A percentile compares a stretch with the other conserved stretches of the same genome.
Evolutionary conservation across 2,329 filamentous ascomycete species (phyloP).

Genomic region (Pestalotiopsis sp.): DNA sequence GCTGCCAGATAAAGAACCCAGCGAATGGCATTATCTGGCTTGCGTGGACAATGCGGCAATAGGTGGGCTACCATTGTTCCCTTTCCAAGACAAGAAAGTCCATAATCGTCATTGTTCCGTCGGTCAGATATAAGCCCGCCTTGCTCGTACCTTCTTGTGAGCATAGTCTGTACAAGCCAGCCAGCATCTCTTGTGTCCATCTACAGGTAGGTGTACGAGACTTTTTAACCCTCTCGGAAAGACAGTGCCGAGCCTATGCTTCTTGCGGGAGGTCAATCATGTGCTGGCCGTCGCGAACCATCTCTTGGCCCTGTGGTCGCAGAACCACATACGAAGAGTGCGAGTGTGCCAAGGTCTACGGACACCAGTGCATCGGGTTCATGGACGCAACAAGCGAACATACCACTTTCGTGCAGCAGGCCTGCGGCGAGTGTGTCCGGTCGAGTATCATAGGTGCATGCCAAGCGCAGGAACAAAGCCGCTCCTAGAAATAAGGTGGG

Average conservation of each 20-base stretch:
- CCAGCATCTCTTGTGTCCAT: not conserved
- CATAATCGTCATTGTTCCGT: no score
- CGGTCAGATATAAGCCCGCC: no score
- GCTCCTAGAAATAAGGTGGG: not conserved
- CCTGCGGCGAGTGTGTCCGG: not conserved
- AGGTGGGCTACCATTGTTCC: no score
- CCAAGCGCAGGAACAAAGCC: not conserved
- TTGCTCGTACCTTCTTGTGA: no score
- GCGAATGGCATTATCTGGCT: no score
- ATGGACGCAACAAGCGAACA: not conserved
- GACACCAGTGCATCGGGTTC: constrained; percentile 6
- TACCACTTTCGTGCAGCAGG: not conserved
- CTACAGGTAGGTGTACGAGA: not conserved
- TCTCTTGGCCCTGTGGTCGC: not conserved
- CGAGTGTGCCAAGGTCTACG: not conserved
- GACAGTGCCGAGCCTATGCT: no score
- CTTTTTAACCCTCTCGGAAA: not conserved
- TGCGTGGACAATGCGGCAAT: no score
- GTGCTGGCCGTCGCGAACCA: not conserved
- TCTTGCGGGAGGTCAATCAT: not conserved
- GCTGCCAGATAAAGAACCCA: no score
- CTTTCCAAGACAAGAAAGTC: no score
- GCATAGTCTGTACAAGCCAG: not conserved
- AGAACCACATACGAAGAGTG: not conserved
- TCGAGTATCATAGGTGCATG: not conserved